Percentiles rank a stretch among this genome's conserved stretches.
phyloP scores from a whole-genome alignment of 495 filamentous ascomycete genomes.

The Penicillium coffeae region DNA sequence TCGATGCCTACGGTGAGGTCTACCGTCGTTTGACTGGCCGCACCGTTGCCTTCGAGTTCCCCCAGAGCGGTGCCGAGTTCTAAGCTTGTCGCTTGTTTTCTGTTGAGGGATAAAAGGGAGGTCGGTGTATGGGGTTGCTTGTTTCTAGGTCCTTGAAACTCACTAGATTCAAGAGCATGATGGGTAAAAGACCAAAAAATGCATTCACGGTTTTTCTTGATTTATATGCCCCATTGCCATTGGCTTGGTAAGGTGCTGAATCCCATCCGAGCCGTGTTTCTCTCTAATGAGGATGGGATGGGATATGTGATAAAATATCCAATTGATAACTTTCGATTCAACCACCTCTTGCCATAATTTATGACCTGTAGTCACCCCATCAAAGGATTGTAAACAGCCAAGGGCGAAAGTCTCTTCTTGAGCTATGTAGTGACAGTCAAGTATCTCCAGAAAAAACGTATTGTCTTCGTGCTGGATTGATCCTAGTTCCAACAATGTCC shows the following conservation, averaged over 20 bases:
- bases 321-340: conserved; percentile 25
- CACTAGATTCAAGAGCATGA: conserved; percentile 31
- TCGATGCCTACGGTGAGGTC: conserved; percentile 98
- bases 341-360: not conserved
- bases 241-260: conserved; percentile 22
- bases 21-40: conserved; percentile 95
- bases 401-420: no score
- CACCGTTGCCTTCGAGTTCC: conserved; percentile 95
- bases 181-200: conserved; percentile 33
- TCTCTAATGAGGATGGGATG: conserved; percentile 32
- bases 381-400: no score
- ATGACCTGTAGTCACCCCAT: no score
- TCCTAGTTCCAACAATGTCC: no score
- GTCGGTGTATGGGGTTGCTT: conserved; percentile 23
- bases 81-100: conserved; percentile 45
- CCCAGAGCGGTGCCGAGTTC: conserved; percentile 77
- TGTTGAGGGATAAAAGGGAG: conserved; percentile 22
- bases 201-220: conserved; percentile 32
- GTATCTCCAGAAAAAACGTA: no score
- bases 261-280: conserved; percentile 21
- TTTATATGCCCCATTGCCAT: conserved; percentile 24
- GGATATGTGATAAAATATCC: conserved; percentile 30
- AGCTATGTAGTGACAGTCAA: no score
- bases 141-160: conserved; percentile 29
- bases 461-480: no score